phyloP scores from a whole-genome alignment of 2,329 filamentous ascomycete genomes.

The Anisogramma anomala region DNA sequence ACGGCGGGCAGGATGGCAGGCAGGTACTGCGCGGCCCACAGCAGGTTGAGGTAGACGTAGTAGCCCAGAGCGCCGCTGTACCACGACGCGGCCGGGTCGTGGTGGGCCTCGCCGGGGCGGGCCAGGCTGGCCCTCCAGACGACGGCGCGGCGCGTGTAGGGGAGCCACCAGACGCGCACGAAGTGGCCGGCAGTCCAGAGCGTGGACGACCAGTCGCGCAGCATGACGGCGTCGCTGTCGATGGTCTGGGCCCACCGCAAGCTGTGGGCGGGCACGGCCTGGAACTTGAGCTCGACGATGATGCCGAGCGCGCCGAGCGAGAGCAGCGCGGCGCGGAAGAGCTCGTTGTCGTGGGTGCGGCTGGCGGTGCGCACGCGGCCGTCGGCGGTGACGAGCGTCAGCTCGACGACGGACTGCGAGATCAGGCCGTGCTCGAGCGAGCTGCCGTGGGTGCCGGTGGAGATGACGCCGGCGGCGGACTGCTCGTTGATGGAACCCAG shows the following conservation, averaged over 20 bases:
- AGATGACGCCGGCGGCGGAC: conserved; percentile 82
- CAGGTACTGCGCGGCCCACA: conserved; percentile 66
- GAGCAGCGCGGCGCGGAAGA: conserved; percentile 80
- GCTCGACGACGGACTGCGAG: conserved; percentile 60
- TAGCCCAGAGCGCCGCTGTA: conserved; percentile 77
- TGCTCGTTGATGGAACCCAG: conserved; percentile 92
- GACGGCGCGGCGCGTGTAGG: conserved; percentile 77
- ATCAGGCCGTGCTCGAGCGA: conserved; percentile 74
- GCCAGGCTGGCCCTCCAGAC: conserved; percentile 84
- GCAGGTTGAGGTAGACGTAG: conserved; percentile 81
- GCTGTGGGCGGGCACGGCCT: conserved; percentile 69
- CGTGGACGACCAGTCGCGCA: conserved; percentile 57
- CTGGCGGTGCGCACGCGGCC: conserved; percentile 63
- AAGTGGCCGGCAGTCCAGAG: conserved; percentile 83
- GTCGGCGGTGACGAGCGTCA: conserved; percentile 74
- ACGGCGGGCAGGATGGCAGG: conserved; percentile 75
- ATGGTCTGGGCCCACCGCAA: conserved; percentile 78
- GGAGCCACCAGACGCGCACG: conserved; percentile 94
- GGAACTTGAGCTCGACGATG: conserved; percentile 78
- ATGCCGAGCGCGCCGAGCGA: conserved; percentile 86
- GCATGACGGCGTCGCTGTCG: conserved; percentile 54
- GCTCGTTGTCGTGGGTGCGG: conserved; percentile 53
- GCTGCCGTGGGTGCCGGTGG: conserved; percentile 87
- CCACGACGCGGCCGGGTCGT: conserved; percentile 54
- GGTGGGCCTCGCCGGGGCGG: conserved; percentile 44